Percentiles rank a stretch among this genome's conserved stretches.
Conservation (phyloP, 1,139 yeast species). For the Geotrichum bryndzae region DNA sequence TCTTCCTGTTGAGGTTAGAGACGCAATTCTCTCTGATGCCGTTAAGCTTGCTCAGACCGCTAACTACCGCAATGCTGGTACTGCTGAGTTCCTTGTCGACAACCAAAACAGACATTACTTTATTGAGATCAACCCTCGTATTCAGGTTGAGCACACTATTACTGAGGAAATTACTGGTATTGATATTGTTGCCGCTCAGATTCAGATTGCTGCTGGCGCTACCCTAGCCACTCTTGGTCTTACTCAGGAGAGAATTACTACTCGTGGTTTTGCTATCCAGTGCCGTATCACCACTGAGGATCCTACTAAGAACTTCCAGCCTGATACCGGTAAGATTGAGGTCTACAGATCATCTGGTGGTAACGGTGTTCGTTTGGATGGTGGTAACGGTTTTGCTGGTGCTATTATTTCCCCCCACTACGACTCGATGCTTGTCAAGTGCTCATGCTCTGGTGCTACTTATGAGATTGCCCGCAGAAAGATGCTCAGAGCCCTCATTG, state of each 20-base stretch:
- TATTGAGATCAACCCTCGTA: constrained; percentile 97
- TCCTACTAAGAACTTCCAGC: constrained; percentile 93
- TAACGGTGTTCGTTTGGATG: constrained; percentile 97
- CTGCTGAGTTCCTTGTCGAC: constrained; percentile 96
- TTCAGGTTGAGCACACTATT: constrained; percentile 97
- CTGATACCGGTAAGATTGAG: constrained; percentile 97
- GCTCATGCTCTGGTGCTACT: constrained; percentile 93
- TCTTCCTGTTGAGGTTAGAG: constrained; percentile 72
- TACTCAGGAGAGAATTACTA: constrained; percentile 87
- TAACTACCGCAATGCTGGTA: constrained; percentile 94
- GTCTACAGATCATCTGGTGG: constrained; percentile 99
- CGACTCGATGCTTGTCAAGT: constrained; percentile 97
- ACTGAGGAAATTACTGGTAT: constrained; percentile 99
- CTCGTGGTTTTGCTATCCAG: constrained; percentile 97
- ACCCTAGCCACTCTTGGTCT: constrained; percentile 85
- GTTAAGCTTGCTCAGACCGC: constrained; percentile 85
- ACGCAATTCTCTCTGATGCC: constrained; percentile 89
- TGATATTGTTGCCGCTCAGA: constrained; percentile 96
- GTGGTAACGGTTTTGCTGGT: constrained; percentile 99
- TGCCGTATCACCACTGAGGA: constrained; percentile 99
- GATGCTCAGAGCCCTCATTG: constrained; percentile 94
- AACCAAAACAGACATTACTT: constrained; percentile 91
- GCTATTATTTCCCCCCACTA: constrained; percentile 95
- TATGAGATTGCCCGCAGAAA: constrained; percentile 95
- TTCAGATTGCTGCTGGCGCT: constrained; percentile 98